A percentile compares a stretch with the other conserved stretches of the same genome.
These are phyloP conservation scores for Coniochaeta sp. DNA, from an alignment of 2,329 filamentous ascomycete genomes.

Conservation along the genomic window DNA sequence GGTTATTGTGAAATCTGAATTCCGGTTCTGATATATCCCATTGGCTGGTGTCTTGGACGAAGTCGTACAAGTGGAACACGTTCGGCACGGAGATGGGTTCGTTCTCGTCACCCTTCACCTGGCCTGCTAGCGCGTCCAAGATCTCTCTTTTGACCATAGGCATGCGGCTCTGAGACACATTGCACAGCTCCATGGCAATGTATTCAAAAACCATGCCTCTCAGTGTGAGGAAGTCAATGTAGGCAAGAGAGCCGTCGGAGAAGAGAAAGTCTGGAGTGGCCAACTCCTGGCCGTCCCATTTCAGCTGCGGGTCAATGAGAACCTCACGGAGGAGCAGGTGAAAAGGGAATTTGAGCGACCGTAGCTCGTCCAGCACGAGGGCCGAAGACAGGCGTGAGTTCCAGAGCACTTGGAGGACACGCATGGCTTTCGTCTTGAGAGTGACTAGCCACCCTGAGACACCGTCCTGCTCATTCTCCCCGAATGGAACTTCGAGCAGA, in stretches of 20 bases:
- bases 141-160: slow-evolving; percentile 64
- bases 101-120: slow-evolving; percentile 59
- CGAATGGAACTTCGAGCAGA: slow-evolving; percentile 59
- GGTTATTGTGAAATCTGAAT: slow-evolving; percentile 53
- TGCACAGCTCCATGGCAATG: slow-evolving; percentile 74
- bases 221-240: slow-evolving; percentile 70
- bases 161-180: slow-evolving; percentile 63
- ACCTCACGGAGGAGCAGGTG: slow-evolving; percentile 65
- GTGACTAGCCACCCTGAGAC: slow-evolving; percentile 63
- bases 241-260: slow-evolving; percentile 57
- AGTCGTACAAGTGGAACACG: slow-evolving; percentile 91
- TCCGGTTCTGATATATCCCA: slow-evolving; percentile 45
- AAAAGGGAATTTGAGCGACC: slow-evolving; percentile 73
- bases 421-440: slow-evolving; percentile 61
- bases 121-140: slow-evolving; percentile 70
- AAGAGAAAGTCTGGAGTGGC: slow-evolving; percentile 60
- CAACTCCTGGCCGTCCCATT: slow-evolving; percentile 66
- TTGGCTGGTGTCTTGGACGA: slow-evolving; percentile 51
- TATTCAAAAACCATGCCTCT: slow-evolving; percentile 79
- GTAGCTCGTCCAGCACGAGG: slow-evolving; percentile 71
- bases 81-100: slow-evolving; percentile 62
- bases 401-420: slow-evolving; percentile 77
- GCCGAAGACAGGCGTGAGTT: slow-evolving; percentile 69
- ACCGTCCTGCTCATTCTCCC: slow-evolving; percentile 38
- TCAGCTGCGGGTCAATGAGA: slow-evolving; percentile 59